Evolutionary conservation across 208 protist genomes (phyloP).

Genomic region (Strigomonas culicis): DNA sequence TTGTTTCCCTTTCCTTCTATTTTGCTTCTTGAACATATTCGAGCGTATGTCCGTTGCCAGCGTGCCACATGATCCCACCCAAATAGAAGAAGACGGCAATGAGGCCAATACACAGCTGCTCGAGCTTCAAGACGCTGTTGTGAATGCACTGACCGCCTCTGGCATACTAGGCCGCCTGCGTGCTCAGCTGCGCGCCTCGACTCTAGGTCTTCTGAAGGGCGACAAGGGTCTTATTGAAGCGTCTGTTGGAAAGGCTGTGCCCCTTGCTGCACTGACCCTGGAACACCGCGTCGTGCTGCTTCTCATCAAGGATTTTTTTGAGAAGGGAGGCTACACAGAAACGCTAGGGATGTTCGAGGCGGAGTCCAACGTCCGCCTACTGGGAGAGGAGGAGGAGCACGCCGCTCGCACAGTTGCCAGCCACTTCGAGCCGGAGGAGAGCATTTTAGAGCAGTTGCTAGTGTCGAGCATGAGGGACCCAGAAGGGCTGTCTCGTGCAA

Average conservation of each 20-base stretch:
- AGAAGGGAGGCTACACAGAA: constrained; percentile 38
- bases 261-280: constrained; percentile 16
- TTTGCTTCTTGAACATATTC: no score
- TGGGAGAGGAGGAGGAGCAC: constrained; percentile 11
- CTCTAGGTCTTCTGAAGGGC: constrained; percentile 58
- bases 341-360: constrained; percentile 63
- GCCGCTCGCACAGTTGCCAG: background rate
- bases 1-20: no score
- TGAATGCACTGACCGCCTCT: constrained; percentile 46
- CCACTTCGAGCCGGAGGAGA: background rate
- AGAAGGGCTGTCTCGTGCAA: no score
- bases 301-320: constrained; percentile 71
- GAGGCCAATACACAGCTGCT: constrained; percentile 66
- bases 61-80: no score
- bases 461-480: background rate
- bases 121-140: constrained; percentile 71
- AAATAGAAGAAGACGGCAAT: constrained; percentile 45
- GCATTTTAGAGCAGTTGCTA: background rate
- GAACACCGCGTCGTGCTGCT: constrained; percentile 45
- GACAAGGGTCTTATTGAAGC: constrained; percentile 46
- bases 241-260: constrained; percentile 27
- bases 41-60: no score
- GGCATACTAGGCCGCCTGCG: constrained; percentile 69
- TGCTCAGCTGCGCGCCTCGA: constrained; percentile 66
- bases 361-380: constrained; percentile 31